Conservation (phyloP, 345 rosid genomes). For the Turritis glabra region DNA sequence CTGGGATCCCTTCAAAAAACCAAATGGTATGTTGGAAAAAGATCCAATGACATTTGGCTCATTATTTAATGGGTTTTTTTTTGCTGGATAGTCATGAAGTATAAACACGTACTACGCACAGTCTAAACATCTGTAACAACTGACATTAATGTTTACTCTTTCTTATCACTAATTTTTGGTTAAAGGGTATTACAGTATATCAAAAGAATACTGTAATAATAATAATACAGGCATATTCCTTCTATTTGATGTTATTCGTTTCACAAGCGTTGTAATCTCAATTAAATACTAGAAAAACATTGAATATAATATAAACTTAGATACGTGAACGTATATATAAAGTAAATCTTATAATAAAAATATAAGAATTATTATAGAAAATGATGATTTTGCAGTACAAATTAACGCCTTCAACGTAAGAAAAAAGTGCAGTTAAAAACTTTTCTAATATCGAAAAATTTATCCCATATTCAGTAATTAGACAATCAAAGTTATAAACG, state of each 20-base stretch:
- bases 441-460: neutral
- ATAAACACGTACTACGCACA: neutral
- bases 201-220: no score
- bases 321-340: no score
- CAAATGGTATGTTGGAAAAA: neutral
- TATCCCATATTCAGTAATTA: neutral
- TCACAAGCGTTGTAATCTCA: neutral
- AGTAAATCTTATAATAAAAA: no score
- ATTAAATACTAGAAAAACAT: no score
- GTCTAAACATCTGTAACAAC: slow-evolving; percentile 5
- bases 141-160: neutral
- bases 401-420: no score
- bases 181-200: neutral
- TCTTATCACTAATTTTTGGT: neutral
- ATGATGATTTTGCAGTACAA: neutral
- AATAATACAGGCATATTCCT: slow-evolving; percentile 5
- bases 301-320: no score
- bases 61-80: neutral
- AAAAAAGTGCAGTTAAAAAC: neutral
- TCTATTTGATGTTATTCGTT: neutral
- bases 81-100: neutral
- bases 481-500: neutral
- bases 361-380: no score
- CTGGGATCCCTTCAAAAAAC: neutral
- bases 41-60: neutral